Base-by-base conservation (phyloP, 2,329 filamentous ascomycete genomes). In the Xylaria sp. region DNA sequence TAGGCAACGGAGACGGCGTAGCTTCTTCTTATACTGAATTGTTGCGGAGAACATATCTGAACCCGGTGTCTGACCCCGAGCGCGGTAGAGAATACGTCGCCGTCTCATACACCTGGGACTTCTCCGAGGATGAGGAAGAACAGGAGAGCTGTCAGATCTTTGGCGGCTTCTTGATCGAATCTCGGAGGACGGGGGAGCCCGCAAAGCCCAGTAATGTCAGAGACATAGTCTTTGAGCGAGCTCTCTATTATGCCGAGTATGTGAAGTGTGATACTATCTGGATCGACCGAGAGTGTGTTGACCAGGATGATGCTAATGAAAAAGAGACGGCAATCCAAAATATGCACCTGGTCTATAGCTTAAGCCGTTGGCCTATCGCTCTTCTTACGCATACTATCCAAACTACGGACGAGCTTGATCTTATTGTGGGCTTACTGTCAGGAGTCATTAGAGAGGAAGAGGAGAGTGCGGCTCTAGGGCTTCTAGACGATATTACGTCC, bases 271-370 rank as follows among this genome's bases (percentile, higher is more conserved):
- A 73, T 7, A 70, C 74, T 30, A 72, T 77, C 30, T 77, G 75
- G 75, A 73, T 77, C 55, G 75, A 77, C 55, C 68, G 70, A 57
- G 75, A 77, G 61, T 77, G 75, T 43, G 65, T 77, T 52, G 72
- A 77, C 45, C 75, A 76, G 60, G 67, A 73, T 0, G 65, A 77
- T 34, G 59, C 67, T 56, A 70, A 67, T 15, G 73, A 74, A 57
- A 72, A 76, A 60, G 72, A 75, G 50, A 67, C 68, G 10, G 75
- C 74, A 36, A 76, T 77, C 41, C 75, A 77, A 58, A 76, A 73
- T 55, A 77, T 77, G 75, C 75, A 77, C 63, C 56, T 76, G 39
- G 75, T 77, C 59, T 77, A 77, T 63, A 72, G 67, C 55, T 69
- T 75, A 57, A 75, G 74, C 65, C 57, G 63, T 58, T 65, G 56